A percentile compares a stretch with the other conserved stretches of the same genome.
Evolutionary conservation across 1,139 yeast genomes (phyloP).

Genomic region (Lodderomyces jiufengensis): DNA sequence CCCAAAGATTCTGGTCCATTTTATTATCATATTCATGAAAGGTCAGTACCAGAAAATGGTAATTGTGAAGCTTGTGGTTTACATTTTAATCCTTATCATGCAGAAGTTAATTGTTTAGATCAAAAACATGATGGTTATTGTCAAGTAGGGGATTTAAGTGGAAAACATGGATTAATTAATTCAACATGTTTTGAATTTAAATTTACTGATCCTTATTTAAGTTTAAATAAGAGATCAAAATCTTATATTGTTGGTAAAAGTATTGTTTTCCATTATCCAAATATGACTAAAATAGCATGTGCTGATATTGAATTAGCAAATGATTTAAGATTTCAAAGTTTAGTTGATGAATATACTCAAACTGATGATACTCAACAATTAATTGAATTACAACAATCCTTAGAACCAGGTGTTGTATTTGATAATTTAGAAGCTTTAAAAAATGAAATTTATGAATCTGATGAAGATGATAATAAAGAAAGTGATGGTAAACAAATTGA

Average conservation of each 20-base stretch:
- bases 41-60: slow-evolving; percentile 40
- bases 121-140: slow-evolving; percentile 50
- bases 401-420: slow-evolving; percentile 17
- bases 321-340: slow-evolving; percentile 21
- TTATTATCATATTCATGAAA: slow-evolving; percentile 54
- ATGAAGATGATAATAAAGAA: slow-evolving; percentile 11
- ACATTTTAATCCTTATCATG: slow-evolving; percentile 54
- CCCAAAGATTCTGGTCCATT: slow-evolving; percentile 59
- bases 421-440: slow-evolving; percentile 16
- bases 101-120: slow-evolving; percentile 40
- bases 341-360: slow-evolving; percentile 23
- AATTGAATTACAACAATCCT: slow-evolving; percentile 17
- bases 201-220: slow-evolving; percentile 52
- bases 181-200: slow-evolving; percentile 52
- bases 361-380: slow-evolving; percentile 20
- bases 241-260: slow-evolving; percentile 52
- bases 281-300: slow-evolving; percentile 53
- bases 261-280: slow-evolving; percentile 49
- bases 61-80: slow-evolving; percentile 48
- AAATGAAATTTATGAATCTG: slow-evolving; percentile 17
- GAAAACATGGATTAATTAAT: slow-evolving; percentile 59
- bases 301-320: slow-evolving; percentile 46
- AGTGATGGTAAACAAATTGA: slow-evolving; percentile 7
- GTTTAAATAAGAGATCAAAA: slow-evolving; percentile 45
- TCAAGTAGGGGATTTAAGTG: slow-evolving; percentile 61